These are phyloP conservation scores for Aquilaria sinensis DNA, from an alignment of 345 rosid genomes.

Conservation along the genomic window DNA sequence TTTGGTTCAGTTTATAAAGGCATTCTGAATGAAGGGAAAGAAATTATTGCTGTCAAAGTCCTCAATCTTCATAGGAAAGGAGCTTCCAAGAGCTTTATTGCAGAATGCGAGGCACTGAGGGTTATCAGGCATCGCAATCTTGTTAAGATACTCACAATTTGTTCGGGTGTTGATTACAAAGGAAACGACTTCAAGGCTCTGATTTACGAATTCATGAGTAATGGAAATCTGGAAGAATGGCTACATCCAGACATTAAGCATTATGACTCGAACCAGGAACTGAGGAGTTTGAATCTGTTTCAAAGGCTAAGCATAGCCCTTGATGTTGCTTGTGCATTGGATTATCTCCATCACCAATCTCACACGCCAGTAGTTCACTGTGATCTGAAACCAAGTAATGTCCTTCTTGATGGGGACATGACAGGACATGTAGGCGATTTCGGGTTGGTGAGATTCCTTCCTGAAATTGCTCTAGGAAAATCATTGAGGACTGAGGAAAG, in stretches of 20 bases:
- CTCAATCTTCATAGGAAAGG: conserved; percentile 39
- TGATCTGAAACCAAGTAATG: conserved; percentile 18
- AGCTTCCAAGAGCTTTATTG: conserved; percentile 45
- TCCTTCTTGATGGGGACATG: conserved; percentile 62
- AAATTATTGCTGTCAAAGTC: conserved; percentile 42
- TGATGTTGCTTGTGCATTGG: conserved; percentile 58
- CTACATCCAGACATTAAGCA: conserved; percentile 26
- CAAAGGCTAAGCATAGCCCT: conserved; percentile 53
- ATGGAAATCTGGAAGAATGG: conserved; percentile 46
- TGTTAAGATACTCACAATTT: conserved; percentile 50
- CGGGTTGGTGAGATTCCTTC: conserved; percentile 45
- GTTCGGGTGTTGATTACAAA: conserved; percentile 35
- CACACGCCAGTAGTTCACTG: conserved; percentile 43
- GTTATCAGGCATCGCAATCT: conserved; percentile 53
- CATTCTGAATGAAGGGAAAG: conserved; percentile 36
- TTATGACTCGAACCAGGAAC: conserved; percentile 19
- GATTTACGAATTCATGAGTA: conserved; percentile 50
- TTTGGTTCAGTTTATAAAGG: conserved; percentile 46
- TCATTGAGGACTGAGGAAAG: conserved; percentile 25
- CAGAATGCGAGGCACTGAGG: conserved; percentile 54
- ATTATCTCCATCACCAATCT: conserved; percentile 59
- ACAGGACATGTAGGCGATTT: conserved; percentile 58
- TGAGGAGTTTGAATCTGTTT: conserved; percentile 32
- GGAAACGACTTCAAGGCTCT: conserved; percentile 37
- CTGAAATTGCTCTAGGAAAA: conserved; percentile 28